Base-by-base conservation (phyloP, 2,329 filamentous ascomycete genomes). In the Neofusicoccum laricinum region DNA sequence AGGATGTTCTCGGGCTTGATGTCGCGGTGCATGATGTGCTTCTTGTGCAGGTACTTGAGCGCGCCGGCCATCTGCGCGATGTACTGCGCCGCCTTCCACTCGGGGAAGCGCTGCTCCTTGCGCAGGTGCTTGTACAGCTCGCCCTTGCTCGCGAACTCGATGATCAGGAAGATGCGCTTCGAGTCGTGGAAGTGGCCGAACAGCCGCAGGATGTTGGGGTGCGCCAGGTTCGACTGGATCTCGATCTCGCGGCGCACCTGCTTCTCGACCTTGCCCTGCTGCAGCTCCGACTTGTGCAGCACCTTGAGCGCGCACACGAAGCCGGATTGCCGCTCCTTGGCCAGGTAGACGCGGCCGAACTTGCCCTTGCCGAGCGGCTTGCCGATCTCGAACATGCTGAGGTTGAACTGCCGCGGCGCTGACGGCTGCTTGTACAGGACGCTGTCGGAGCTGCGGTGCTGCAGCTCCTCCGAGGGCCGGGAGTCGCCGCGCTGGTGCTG, bases 1-100 rank as follows among this genome's bases (percentile, higher is more conserved):
- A 98, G 85, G 68, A 98, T 98, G 73, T 98, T 98, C 79, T 98
- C 93, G 2, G 93, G 93, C 82, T 98, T 98, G 81, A 98, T 98
- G 72, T 98, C 93, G 65, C 93, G 86, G 79, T 98, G 94, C 81
- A 98, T 98, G 70, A 98, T 91, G 77, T 97, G 93, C 82, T 98
- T 98, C 76, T 92, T 92, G 82, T 97, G 93, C 50, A 97, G 85
- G 74, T 97, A 98, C 70, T 89, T 89, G 70, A 97, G 81, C 0
- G 93, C 93, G 49, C 90, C 90, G n/a, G 91, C 90, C 91, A 95
- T 95, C 78, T 96, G 92, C 2, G 91, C 91, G 67, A 95, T 88
- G 77, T 94, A 96, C 79, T 93, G 90, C 30, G 91, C 91, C 8
- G 92, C 91, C 77, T 92, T 92, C 86, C 89, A 91, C 76, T 96